Evolutionary conservation across 2,329 filamentous ascomycete species (phyloP).

Genomic region (Westerdykella aurantiaca): DNA sequence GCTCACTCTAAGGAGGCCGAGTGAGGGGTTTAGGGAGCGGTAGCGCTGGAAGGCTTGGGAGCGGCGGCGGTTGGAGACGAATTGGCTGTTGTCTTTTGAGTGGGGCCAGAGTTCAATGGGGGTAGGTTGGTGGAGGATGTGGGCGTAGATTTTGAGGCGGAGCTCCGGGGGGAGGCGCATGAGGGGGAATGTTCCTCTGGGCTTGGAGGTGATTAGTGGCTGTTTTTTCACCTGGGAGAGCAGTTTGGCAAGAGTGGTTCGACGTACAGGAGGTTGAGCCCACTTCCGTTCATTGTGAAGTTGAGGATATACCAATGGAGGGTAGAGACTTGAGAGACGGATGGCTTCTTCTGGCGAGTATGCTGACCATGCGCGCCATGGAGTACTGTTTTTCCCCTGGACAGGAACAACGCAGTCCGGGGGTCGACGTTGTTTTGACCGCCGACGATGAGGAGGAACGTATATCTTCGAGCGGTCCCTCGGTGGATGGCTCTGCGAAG

Average conservation of each 20-base stretch:
- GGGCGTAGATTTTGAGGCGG: constrained; percentile 5
- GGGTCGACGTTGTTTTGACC: too few species aligned
- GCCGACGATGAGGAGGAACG: too few species aligned
- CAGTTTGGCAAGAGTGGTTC: background rate
- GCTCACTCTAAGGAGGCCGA: constrained; percentile 6
- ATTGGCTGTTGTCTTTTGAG: constrained; percentile 3
- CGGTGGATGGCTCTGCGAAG: too few species aligned
- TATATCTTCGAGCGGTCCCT: too few species aligned
- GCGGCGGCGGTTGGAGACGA: background rate
- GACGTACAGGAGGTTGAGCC: background rate
- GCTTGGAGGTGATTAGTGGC: background rate
- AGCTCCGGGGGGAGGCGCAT: constrained; percentile 4
- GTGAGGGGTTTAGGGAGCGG: background rate
- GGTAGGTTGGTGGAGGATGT: background rate
- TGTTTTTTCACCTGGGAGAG: background rate
- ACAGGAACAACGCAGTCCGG: too few species aligned
- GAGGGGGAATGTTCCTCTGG: constrained; percentile 2
- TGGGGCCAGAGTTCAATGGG: constrained; percentile 10
- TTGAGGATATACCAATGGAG: background rate
- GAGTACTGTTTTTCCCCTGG: too few species aligned
- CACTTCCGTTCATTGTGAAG: constrained; percentile 3
- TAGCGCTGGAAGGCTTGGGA: background rate
- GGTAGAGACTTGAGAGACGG: background rate
- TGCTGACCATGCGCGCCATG: background rate
- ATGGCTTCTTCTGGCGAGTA: background rate